Evolutionary conservation across 1,284 basidiomycete species (phyloP).

Genomic region (Ceratobasidium sp.): DNA sequence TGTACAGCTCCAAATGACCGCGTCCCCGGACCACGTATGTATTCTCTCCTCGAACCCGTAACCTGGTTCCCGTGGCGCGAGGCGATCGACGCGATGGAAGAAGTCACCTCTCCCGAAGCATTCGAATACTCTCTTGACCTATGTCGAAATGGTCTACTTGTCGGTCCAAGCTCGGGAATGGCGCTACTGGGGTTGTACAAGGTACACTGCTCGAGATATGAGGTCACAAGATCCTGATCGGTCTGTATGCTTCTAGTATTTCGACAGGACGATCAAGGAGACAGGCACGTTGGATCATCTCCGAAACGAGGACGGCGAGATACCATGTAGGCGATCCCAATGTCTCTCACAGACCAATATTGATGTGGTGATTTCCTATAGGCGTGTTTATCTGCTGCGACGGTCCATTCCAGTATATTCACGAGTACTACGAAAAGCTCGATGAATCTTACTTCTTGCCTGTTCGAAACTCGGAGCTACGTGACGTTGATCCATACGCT

Average conservation of each 20-base stretch:
- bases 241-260: not conserved
- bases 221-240: not conserved
- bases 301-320: slow-evolving; percentile 16
- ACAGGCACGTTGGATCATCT: slow-evolving; percentile 8
- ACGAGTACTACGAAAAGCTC: slow-evolving; percentile 23
- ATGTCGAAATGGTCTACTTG: slow-evolving; percentile 9
- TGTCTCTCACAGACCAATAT: too few species aligned
- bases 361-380: not conserved
- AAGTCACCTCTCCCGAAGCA: slow-evolving; percentile 15
- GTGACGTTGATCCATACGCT: slow-evolving; percentile 9
- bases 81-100: slow-evolving; percentile 13
- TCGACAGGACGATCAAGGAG: slow-evolving; percentile 12
- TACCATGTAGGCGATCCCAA: slow-evolving; percentile 26
- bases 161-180: slow-evolving; percentile 23
- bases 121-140: slow-evolving; percentile 13
- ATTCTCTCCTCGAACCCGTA: slow-evolving; percentile 14
- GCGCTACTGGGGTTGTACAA: slow-evolving; percentile 18
- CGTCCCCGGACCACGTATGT: slow-evolving; percentile 2
- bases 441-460: slow-evolving; percentile 18
- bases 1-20: slow-evolving; percentile 22
- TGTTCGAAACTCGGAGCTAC: slow-evolving; percentile 13
- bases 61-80: slow-evolving; percentile 28
- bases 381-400: slow-evolving; percentile 25
- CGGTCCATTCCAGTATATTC: slow-evolving; percentile 22
- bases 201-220: not conserved